Base-by-base conservation (phyloP, 768 basidiomycete genomes). In the Auriscalpium microsporum region DNA sequence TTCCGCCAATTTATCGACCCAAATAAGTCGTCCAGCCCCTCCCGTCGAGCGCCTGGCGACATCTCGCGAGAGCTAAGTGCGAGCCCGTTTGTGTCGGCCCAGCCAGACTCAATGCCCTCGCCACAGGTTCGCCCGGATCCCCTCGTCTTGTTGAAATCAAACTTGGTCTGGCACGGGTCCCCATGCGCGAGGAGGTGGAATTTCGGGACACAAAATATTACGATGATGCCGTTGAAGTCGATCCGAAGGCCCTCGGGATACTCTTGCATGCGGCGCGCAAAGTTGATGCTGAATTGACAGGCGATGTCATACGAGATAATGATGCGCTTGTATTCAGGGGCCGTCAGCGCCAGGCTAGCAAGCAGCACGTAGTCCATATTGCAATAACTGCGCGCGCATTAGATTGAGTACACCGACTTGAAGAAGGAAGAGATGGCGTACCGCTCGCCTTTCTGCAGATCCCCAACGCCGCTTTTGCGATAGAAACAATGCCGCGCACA, bases 341-440 rank as follows among this genome's bases (percentile, higher is more conserved):
- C 47, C 8, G 47, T 48, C 10, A 48, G 17, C 10, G 34, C 16
- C 10, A 58, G 8, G 21, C 40, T 56, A 8, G 50, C 44, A 10
- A 52, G 33, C 10, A 64, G 11, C 13, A 67, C 36, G 42, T 57
- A 67, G 45, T 66, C 64, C 36, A 67, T 58, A 37, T 63, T 67
- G 19, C 53, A 49, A 51, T 64, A 62, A 14, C 64, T 64, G 17
- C 10, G 28, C 16, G 28, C 28, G 1, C 28, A 28, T 28, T 28
- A 28, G 28, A 28, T 28, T 1, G 19, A n/a, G 28, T 16, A 16
- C n/a, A n/a, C n/a, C n/a, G n/a, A n/a, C n/a, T n/a, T n/a, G 4
- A 23, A 45, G 33, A 36, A 13, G 23, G 16, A 19, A 19, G 10
- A 1, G 34, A 45, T 14, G 3, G 17, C 23, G 45, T 2, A 54